Conservation (phyloP, 78 protist species). For the Acrasis kona region DNA sequence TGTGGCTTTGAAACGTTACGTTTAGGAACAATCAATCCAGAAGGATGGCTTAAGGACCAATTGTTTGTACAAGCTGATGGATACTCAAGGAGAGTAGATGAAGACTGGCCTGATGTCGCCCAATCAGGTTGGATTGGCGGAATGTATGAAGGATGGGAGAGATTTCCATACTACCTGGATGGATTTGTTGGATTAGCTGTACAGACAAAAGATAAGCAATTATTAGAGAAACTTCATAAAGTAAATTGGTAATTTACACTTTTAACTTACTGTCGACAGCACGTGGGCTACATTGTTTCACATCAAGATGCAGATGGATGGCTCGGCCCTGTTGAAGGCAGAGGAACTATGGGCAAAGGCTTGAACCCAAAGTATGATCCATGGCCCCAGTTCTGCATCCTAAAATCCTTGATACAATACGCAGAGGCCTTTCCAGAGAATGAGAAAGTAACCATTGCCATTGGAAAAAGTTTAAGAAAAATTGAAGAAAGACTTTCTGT, state of each 20-base stretch:
- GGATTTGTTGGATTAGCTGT: slow-evolving; percentile 26
- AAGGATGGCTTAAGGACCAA: slow-evolving; percentile 27
- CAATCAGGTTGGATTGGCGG: slow-evolving; percentile 30
- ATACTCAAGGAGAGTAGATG: slow-evolving; percentile 16
- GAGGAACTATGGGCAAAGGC: neutral
- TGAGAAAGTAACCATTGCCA: too few species aligned
- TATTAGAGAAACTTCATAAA: neutral
- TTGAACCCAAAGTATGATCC: too few species aligned
- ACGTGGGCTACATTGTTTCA: neutral
- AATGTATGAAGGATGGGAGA: slow-evolving; percentile 18
- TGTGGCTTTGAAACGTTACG: too few species aligned
- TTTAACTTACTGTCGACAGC: too few species aligned
- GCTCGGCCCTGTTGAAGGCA: slow-evolving; percentile 20
- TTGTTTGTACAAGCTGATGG: slow-evolving; percentile 31
- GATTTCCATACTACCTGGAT: slow-evolving; percentile 36
- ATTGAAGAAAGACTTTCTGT: too few species aligned
- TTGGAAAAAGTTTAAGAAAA: too few species aligned
- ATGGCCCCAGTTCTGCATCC: too few species aligned
- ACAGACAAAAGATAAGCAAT: neutral
- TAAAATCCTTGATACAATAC: too few species aligned
- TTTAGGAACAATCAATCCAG: neutral
- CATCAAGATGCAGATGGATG: slow-evolving; percentile 5
- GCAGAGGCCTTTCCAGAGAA: too few species aligned
- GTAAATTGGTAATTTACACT: too few species aligned
- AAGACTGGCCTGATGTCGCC: slow-evolving; percentile 22